Evolutionary conservation across 2,329 filamentous ascomycete species (phyloP).

Genomic region (Gaeumannomyces sp.): DNA sequence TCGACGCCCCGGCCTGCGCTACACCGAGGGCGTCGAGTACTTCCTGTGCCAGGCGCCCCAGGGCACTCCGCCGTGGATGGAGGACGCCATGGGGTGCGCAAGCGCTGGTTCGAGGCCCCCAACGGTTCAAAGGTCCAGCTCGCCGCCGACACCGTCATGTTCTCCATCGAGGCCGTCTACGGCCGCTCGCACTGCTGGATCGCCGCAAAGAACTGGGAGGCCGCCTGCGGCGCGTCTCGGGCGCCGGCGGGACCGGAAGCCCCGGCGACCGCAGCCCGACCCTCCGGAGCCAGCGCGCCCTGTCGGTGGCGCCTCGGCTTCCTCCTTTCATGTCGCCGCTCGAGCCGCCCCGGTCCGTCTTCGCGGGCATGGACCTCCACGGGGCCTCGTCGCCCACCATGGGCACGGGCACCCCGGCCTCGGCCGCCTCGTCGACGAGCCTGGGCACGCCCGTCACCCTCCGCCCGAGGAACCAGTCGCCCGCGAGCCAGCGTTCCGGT

Average conservation of each 20-base stretch:
- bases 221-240: conserved; percentile 14
- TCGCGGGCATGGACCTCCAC: conserved; percentile 23
- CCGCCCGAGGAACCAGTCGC: conserved; percentile 17
- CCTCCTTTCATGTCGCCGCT: conserved; percentile 18
- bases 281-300: conserved; percentile 1
- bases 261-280: not conserved
- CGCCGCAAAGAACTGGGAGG: conserved; percentile 42
- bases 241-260: conserved; percentile 14
- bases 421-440: conserved; percentile 11
- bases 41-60: conserved; percentile 73
- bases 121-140: conserved; percentile 49
- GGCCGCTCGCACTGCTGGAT: conserved; percentile 53
- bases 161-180: conserved; percentile 55
- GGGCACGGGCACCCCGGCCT: conserved; percentile 13
- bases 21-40: conserved; percentile 69
- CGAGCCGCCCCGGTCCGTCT: conserved; percentile 22
- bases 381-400: conserved; percentile 10
- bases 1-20: conserved; percentile 65
- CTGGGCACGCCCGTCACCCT: conserved; percentile 12
- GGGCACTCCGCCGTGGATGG: conserved; percentile 67
- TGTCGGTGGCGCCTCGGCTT: not conserved
- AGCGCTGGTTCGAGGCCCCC: conserved; percentile 67
- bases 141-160: conserved; percentile 53
- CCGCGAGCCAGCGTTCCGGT: conserved; percentile 13
- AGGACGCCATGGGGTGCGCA: conserved; percentile 56